Evolutionary conservation across 140 eudicot genomes (phyloP).

Genomic region (Stevia rebaudiana): DNA sequence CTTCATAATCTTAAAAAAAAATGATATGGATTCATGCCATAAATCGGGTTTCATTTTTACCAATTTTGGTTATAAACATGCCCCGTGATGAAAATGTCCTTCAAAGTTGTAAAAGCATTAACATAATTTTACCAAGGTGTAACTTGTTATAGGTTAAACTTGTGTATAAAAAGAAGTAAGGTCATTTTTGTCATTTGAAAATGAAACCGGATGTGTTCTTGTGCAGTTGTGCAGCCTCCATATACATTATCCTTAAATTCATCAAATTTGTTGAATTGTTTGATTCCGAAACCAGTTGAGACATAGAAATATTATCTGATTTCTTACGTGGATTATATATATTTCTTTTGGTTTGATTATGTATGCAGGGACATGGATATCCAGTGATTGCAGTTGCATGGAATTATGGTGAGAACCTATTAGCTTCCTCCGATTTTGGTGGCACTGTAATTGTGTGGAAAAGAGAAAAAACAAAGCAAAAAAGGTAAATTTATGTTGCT

Average conservation of each 20-base stretch:
- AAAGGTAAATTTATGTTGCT: conserved; percentile 10
- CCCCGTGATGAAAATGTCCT: neutral
- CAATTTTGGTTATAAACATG: neutral
- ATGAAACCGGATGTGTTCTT: neutral
- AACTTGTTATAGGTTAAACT: neutral
- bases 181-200: neutral
- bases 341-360: neutral
- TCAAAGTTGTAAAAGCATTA: neutral
- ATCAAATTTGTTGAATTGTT: neutral
- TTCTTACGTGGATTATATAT: neutral
- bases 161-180: neutral
- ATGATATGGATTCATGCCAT: no score
- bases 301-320: neutral
- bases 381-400: conserved; percentile 91
- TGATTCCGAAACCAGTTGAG: neutral
- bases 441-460: conserved; percentile 99
- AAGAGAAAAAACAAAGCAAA: conserved; percentile 68
- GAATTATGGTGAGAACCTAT: conserved; percentile 91
- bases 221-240: no score
- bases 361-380: conserved; percentile 83
- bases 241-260: neutral
- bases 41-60: neutral
- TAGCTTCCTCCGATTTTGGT: conserved; percentile 96
- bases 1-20: neutral
- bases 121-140: neutral